Base-by-base conservation (phyloP, 1,284 basidiomycete genomes). In the Fistulina hepatica region DNA sequence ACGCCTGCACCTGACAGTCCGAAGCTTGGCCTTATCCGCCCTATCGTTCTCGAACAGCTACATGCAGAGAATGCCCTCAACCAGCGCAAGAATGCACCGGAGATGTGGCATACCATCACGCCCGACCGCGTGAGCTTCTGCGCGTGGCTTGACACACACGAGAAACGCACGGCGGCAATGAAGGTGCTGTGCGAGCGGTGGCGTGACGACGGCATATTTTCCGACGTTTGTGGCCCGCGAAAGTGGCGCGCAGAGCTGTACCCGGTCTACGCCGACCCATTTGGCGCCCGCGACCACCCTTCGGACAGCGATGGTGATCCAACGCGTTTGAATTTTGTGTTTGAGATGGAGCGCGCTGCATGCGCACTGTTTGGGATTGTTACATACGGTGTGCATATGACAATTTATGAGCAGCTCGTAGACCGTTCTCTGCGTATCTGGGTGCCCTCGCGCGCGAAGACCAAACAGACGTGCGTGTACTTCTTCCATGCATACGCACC, bases 311-410 rank as follows among this genome's bases (percentile, higher is more conserved):
- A 37, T 16, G 37, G 34, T 21, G 16, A 25, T 25, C 24, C 24
- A 9, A 25, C 24, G 24, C 24, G 9, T 25, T 25, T 25, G 24
- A 90, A 90, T 53, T 79, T 74, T 40, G 83, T 74, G 4, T 95
- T 97, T 55, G 73, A 79, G 52, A 73, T 97, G 65, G 94, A 98
- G 58, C 75, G 94, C 36, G 71, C 88, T 1, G 90, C 89, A 1
- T 88, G 84, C 50, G 74, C 84, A 1, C 60, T 97, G 25, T 97
- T 97, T 51, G 92, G 94, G 2, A 60, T 94, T 7, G 73, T 90
- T 33, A 97, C 93, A 0, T 94, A 85, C 51, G 83, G 91, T 0
- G 81, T 90, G 5, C 90, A 94, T 55, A 72, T 88, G 73, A 82
- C 74, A 31, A 72, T 81, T 34, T 83, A 74, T 49, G 63, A 74